A percentile compares a stretch with the other conserved stretches of the same genome.
phyloP scores from a whole-genome alignment of 2,329 filamentous ascomycete genomes.

The Pseudovirgaria hyperparasitica region DNA sequence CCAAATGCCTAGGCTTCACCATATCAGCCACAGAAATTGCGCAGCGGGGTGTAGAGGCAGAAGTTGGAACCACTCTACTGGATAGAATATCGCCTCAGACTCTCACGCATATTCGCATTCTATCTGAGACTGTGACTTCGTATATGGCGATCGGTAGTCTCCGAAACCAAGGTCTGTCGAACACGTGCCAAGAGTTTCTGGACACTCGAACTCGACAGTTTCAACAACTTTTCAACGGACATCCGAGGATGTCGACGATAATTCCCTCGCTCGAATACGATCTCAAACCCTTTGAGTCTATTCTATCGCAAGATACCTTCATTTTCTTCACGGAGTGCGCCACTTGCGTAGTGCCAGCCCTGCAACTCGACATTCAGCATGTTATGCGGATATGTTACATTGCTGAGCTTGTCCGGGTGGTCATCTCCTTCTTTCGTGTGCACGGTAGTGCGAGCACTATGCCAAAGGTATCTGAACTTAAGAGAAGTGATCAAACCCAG shows the following conservation, averaged over 20 bases:
- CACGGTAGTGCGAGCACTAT: too few species aligned
- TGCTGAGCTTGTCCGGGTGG: slow-evolving; percentile 77
- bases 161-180: slow-evolving; percentile 45
- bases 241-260: slow-evolving; percentile 29
- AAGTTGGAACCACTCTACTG: slow-evolving; percentile 57
- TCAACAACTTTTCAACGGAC: slow-evolving; percentile 58
- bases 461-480: too few species aligned
- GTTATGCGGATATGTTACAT: slow-evolving; percentile 77
- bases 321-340: slow-evolving; percentile 71
- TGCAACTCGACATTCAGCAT: slow-evolving; percentile 63
- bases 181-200: slow-evolving; percentile 53
- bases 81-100: slow-evolving; percentile 75
- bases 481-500: too few species aligned
- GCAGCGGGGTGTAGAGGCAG: slow-evolving; percentile 69
- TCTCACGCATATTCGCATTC: slow-evolving; percentile 73
- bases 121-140: slow-evolving; percentile 78
- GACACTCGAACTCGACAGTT: slow-evolving; percentile 59
- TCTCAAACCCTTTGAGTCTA: slow-evolving; percentile 32
- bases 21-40: slow-evolving; percentile 85
- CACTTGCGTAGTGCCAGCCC: slow-evolving; percentile 53
- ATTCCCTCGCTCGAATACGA: slow-evolving; percentile 28
- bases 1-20: slow-evolving; percentile 63
- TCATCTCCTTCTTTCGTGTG: slow-evolving; percentile 40
- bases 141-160: slow-evolving; percentile 69
- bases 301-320: slow-evolving; percentile 61